These are phyloP conservation scores for Saccharomycopsis lassenensis DNA, from an alignment of 805 yeast species.

Conservation along the genomic window DNA sequence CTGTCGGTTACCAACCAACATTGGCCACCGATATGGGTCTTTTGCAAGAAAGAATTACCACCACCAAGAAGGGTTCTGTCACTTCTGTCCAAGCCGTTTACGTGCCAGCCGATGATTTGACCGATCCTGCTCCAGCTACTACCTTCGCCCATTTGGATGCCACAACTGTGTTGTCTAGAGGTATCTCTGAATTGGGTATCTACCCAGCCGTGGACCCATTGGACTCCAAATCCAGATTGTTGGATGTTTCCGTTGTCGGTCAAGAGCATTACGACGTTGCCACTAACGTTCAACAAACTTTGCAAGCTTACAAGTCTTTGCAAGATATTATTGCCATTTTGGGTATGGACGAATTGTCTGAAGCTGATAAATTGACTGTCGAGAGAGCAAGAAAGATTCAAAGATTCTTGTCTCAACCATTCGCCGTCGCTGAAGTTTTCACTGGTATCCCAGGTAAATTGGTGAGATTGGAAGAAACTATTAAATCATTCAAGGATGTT, in stretches of 20 bases:
- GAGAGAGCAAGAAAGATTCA: constrained; percentile 99
- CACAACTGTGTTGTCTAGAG: constrained; percentile 98
- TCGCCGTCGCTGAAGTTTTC: constrained; percentile 99
- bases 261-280: constrained; percentile 98
- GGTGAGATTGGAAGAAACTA: constrained; percentile 93
- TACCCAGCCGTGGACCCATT: constrained; percentile 99
- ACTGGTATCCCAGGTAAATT: constrained; percentile 98
- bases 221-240: constrained; percentile 97
- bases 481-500: constrained; percentile 91
- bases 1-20: constrained; percentile 99
- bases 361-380: constrained; percentile 96
- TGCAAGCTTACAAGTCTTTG: constrained; percentile 98
- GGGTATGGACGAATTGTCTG: constrained; percentile 99
- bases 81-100: constrained; percentile 99
- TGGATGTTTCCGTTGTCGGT: constrained; percentile 95
- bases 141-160: constrained; percentile 99
- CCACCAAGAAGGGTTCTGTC: constrained; percentile 99
- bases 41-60: constrained; percentile 99
- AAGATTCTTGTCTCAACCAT: constrained; percentile 99
- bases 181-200: constrained; percentile 99
- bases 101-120: constrained; percentile 99
- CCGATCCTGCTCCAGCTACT: constrained; percentile 99
- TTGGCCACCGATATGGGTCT: constrained; percentile 99
- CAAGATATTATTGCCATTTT: constrained; percentile 99
- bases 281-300: constrained; percentile 89